Evolutionary conservation across 768 basidiomycete genomes (phyloP), one percentile per base, ranked within the genome.

Genomic region (Hydnomerulius pinastri): DNA sequence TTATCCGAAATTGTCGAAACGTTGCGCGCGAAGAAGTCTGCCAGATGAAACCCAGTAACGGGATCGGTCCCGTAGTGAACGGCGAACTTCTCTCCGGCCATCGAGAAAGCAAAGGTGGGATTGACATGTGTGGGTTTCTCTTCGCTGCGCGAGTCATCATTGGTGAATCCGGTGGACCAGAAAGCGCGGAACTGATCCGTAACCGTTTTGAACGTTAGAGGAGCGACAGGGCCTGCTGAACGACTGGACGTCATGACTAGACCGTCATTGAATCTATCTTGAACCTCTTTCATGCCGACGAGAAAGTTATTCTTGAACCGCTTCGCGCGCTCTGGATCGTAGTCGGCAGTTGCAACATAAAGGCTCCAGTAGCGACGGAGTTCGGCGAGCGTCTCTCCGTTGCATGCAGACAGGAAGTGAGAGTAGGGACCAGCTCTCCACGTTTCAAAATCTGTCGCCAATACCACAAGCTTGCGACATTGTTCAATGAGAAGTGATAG

Each of bases 21-120:
- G 17, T 48, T 38, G 20, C 48, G 43, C 10, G 57, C 58, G 18
- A 69, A 48, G 11, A 45, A 35, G 30, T 69, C 65, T n/a, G 65
- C 69, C 12, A 67, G 59, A 53, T 69, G 67, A 38, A 71, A 68
- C 24, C 67, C 68, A 3, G 53, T 47, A 4, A 69, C 45, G 10
- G 67, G 63, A 43, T 68, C 69, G 7, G 47, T 53, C 15, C 60
- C 69, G 40, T 65, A 71, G 32, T 67, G 69, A 2, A 67, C 57
- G 17, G 60, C 40, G 7, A 64, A 67, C 40, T 50, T 39, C 0
- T 67, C 58, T 15, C 59, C 50, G 2, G 56, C 43, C 12, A 37
- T 11, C 18, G 67, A 69, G 24, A 64, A 68, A 1, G 52, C 57
- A 10, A 68, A 69, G 9, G 67, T 71, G 1, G 67, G 67, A 17